phyloP scores from a whole-genome alignment of 2,329 filamentous ascomycete species.

The Gnomoniopsis sp. region DNA sequence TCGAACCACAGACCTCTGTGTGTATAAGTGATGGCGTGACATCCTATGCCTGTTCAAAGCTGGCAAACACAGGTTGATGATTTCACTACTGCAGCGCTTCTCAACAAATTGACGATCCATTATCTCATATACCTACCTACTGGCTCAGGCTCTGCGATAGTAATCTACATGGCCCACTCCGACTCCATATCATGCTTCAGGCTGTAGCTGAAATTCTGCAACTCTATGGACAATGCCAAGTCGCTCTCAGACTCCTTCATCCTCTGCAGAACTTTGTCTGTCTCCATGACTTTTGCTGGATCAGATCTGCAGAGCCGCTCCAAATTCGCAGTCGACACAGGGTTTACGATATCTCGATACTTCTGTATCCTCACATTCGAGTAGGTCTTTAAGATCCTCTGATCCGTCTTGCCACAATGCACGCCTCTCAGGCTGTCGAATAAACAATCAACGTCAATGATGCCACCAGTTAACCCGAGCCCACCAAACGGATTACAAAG shows the following conservation, averaged over 20 bases:
- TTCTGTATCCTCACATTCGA: neutral
- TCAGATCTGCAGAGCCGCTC: neutral
- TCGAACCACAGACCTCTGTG: no score
- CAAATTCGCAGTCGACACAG: constrained; percentile 1
- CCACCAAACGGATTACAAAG: constrained; percentile 13
- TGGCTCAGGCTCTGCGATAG: neutral
- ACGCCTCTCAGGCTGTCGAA: constrained; percentile 2
- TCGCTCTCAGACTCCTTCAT: neutral
- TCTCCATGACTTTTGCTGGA: neutral
- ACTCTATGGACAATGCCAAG: neutral
- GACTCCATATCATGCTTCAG: neutral
- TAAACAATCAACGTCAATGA: constrained; percentile 5
- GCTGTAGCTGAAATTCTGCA: neutral
- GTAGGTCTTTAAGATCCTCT: constrained; percentile 6
- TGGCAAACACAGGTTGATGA: no score
- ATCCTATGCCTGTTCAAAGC: no score
- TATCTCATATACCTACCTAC: neutral
- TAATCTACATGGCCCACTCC: neutral
- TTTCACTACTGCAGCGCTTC: no score
- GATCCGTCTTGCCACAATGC: neutral
- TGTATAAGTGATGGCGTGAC: no score
- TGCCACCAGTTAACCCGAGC: neutral
- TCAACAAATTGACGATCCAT: no score
- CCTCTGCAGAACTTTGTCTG: neutral
- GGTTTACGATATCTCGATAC: constrained; percentile 1